Evolutionary conservation across 768 basidiomycete genomes (phyloP), one percentile per base, ranked within the genome.

Genomic region (Lentinula detonsa): DNA sequence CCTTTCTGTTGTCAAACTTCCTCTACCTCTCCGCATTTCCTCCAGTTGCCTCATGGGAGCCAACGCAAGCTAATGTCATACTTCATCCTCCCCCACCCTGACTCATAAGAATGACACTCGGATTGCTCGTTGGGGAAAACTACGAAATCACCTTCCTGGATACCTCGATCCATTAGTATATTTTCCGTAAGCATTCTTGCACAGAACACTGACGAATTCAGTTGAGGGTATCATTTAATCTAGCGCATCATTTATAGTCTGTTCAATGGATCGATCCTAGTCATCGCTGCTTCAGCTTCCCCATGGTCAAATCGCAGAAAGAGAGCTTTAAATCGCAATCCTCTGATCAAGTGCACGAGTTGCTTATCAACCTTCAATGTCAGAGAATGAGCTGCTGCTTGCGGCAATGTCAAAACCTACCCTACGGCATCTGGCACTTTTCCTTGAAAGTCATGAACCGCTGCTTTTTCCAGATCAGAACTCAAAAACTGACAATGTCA

Each of bases 1-100:
- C 37, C 62, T 59, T n/a, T 59, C 62, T 11, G 48, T 52, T 59
- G 15, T 45, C 40, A 40, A 21, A 46, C 46, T 58, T 54, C n/a
- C 46, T 63, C 48, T 31, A 46, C 37, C 34, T 63, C 23, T 50
- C 46, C 18, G 46, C 46, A 48, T 48, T 48, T 21, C 46, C n/a
- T 45, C 53, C 62, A 31, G 37, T 18, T 18, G n/a, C 40, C 55
- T 56, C 55, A n/a, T 54, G 53, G n/a, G 21, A n/a, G 23, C 40
- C 43, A 21, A 55, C 18, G 39, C 6, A 23, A 5, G 40, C 23
- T n/a, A 39, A 5, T 54, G 53, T 37, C 33, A 39, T 6, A 28
- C 28, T 23, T 21, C 33, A 37, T 7, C 52, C n/a, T 53, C 13
- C 34, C 15, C 33, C 31, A 23, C 46, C 21, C 21, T 28, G 21